These are phyloP conservation scores for Ophiostoma montium DNA, from an alignment of 2,329 filamentous ascomycete species.

Conservation along the genomic window DNA sequence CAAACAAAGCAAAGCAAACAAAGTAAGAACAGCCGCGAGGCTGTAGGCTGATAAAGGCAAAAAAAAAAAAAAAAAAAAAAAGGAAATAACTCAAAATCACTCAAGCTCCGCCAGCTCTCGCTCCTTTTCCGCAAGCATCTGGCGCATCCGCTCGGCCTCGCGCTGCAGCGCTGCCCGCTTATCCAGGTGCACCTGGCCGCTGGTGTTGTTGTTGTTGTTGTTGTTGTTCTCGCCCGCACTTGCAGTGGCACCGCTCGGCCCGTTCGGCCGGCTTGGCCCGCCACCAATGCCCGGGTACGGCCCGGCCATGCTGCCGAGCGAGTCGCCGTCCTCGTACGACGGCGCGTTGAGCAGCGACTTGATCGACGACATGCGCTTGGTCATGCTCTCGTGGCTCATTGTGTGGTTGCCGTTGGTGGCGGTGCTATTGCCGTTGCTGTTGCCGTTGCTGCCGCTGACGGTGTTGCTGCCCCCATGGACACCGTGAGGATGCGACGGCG, in stretches of 20 bases:
- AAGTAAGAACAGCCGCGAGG: background rate
- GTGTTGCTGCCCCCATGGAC: background rate
- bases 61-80: background rate
- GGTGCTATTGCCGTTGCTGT: conserved; percentile 12
- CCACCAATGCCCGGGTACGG: conserved; percentile 10
- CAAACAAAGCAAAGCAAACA: background rate
- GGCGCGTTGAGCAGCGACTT: conserved; percentile 58
- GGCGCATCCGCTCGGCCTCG: conserved; percentile 64
- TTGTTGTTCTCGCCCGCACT: too few relatives aligned
- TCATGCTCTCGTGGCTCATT: conserved; percentile 30
- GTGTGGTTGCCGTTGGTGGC: conserved; percentile 11
- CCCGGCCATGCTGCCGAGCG: conserved; percentile 11
- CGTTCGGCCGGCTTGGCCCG: background rate
- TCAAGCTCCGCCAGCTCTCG: conserved; percentile 45
- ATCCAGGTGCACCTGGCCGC: conserved; percentile 27
- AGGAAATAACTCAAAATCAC: background rate
- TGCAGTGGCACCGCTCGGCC: conserved; percentile 1
- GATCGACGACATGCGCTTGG: conserved; percentile 58
- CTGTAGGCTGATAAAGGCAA: background rate
- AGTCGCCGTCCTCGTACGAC: conserved; percentile 21
- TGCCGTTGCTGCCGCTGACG: background rate
- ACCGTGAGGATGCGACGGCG: background rate
- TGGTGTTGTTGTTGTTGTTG: background rate
- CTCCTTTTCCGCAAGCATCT: conserved; percentile 59
- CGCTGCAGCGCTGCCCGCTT: conserved; percentile 51